phyloP scores from a whole-genome alignment of 2,329 filamentous ascomycete genomes.

The Talaromyces sp. region DNA sequence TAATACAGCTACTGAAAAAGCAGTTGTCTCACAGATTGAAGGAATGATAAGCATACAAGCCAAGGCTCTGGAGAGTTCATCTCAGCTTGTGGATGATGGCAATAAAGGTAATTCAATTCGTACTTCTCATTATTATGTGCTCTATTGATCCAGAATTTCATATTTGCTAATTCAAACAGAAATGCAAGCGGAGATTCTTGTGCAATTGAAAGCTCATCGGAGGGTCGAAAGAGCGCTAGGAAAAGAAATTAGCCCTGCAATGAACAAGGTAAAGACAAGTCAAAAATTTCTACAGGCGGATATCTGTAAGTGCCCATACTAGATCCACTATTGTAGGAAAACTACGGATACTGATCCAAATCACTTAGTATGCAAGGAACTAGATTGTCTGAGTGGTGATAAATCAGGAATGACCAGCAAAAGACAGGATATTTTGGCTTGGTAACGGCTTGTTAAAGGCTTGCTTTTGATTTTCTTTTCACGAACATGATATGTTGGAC shows the following conservation, averaged over 20 bases:
- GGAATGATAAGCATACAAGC: slow-evolving; percentile 7
- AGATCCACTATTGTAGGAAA: neutral
- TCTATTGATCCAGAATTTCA: neutral
- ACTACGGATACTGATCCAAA: neutral
- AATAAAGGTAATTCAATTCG: slow-evolving; percentile 6
- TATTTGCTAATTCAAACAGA: neutral
- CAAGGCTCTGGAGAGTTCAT: slow-evolving; percentile 5
- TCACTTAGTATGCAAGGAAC: slow-evolving; percentile 10
- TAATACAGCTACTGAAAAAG: neutral
- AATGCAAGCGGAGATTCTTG: slow-evolving; percentile 16
- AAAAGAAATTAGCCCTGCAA: slow-evolving; percentile 15
- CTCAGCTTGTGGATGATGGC: neutral
- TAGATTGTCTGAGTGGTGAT: slow-evolving; percentile 10
- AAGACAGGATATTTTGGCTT: neutral
- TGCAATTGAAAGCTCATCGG: slow-evolving; percentile 18
- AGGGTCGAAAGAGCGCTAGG: slow-evolving; percentile 18
- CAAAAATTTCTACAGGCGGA: slow-evolving; percentile 18
- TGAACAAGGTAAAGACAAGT: slow-evolving; percentile 14
- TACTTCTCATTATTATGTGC: neutral
- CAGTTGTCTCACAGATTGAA: slow-evolving; percentile 8
- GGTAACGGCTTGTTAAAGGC: slow-evolving; percentile 8
- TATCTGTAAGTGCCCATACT: slow-evolving; percentile 12
- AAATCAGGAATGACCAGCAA: neutral
- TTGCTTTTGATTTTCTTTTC: neutral
- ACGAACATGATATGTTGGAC: neutral